Evolutionary conservation across 257 asterid genomes (phyloP), one percentile per base, ranked within the genome.

Genomic region (Gardenia jasminoides): DNA sequence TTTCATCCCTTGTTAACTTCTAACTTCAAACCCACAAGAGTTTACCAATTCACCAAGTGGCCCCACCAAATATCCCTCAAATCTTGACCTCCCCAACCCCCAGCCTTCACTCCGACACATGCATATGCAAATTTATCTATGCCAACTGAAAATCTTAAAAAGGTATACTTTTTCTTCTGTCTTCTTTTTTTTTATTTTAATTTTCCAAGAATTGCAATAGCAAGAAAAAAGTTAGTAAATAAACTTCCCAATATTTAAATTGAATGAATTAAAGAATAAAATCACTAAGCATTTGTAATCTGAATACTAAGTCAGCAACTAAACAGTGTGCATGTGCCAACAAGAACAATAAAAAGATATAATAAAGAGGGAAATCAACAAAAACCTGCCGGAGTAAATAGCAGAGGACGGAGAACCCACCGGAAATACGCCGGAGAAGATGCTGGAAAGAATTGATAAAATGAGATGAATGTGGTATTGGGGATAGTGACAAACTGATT

Each of bases 361-460:
- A 41, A 46, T 41, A 44, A 12, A 44, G 22, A 24, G 17, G 46
- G 30, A 43, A n/a, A 33, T 8, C 19, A 54, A 6, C 3, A 12
- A 41, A 28, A 54, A 71, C 74, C 58, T 36, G 33, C 58, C 48
- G 43, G 46, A 1, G 0, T 17, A 22, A 48, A 67, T 15, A 24
- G 33, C 8, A 56, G 39, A 76, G 72, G 7, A 44, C 44, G 73
- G 73, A 65, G 48, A 64, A 44, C 65, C 30, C 64, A 64, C 73
- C 79, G 72, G 62, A 65, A 46, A 64, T 9, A 31, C 41, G 15
- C 67, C 67, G 78, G 72, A 79, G 75, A 20, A 28, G 36, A 31
- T 22, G 50, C 22, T 30, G 28, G 65, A 26, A 50, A 78, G 67
- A 77, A 67, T 66, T 48, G 67, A 52, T 0, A 43, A 58, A 28